phyloP scores from a whole-genome alignment of 2,329 filamentous ascomycete genomes.

The Plenodomus tracheiphilus region DNA sequence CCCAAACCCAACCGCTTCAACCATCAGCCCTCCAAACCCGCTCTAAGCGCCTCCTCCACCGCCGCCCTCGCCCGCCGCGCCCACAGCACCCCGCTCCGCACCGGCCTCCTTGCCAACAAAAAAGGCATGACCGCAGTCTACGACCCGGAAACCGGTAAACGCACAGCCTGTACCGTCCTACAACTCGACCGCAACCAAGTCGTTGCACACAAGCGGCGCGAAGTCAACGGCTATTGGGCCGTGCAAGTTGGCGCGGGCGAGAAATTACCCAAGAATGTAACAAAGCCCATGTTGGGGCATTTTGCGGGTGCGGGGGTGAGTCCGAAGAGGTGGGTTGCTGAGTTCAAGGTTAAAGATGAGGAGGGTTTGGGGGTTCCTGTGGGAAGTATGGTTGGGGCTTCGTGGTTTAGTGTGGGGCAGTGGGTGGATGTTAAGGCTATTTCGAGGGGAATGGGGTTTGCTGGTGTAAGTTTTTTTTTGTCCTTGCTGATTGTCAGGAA shows the following conservation, averaged over 20 bases:
- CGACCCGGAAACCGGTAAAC: conserved; percentile 72
- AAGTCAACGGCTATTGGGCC: conserved; percentile 87
- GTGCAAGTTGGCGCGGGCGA: conserved; percentile 84
- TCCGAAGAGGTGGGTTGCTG: conserved; percentile 80
- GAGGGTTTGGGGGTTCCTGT: conserved; percentile 73
- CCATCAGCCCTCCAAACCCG: conserved; percentile 52
- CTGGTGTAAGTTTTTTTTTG: conserved; percentile 60
- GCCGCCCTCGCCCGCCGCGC: conserved; percentile 64
- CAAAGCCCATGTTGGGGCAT: conserved; percentile 83
- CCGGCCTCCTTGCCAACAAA: conserved; percentile 84
- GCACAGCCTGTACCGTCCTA: conserved; percentile 86
- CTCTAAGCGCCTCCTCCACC: conserved; percentile 59
- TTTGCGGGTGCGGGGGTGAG: conserved; percentile 80
- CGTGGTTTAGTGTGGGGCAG: conserved; percentile 90
- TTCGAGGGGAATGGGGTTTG: conserved; percentile 88
- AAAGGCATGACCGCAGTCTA: conserved; percentile 95
- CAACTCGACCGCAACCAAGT: conserved; percentile 94
- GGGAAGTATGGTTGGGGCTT: conserved; percentile 75
- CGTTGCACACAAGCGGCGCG: conserved; percentile 78
- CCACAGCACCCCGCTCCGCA: conserved; percentile 65
- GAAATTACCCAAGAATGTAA: conserved; percentile 74
- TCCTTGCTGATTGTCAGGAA: no score
- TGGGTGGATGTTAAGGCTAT: conserved; percentile 83
- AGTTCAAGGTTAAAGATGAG: conserved; percentile 81
- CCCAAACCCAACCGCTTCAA: conserved; percentile 58